A percentile compares a stretch with the other conserved stretches of the same genome.
These are phyloP conservation scores for Ogataea dorogensis DNA, from an alignment of 805 yeast species.

Conservation along the genomic window DNA sequence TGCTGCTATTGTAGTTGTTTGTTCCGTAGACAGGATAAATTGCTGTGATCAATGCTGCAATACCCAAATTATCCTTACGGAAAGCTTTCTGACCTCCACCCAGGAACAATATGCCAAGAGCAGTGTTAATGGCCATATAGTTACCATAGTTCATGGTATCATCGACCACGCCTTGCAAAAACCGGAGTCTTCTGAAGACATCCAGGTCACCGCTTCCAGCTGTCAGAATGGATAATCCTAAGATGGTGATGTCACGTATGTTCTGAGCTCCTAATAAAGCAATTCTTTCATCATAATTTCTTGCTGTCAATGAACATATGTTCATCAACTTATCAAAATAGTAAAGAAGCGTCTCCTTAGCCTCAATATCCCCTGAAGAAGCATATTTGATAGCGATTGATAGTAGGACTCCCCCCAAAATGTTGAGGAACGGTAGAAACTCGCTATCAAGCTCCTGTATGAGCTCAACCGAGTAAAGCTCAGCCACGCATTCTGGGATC, in stretches of 20 bases:
- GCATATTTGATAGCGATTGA: constrained; percentile 77
- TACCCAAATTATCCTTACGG: constrained; percentile 55
- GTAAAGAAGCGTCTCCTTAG: constrained; percentile 53
- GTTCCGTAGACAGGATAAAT: constrained; percentile 66
- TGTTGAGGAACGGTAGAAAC: constrained; percentile 58
- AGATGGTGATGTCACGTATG: constrained; percentile 56
- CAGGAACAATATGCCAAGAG: constrained; percentile 82
- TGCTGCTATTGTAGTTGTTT: constrained; percentile 13
- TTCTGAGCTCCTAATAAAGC: constrained; percentile 53
- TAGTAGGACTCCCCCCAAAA: constrained; percentile 71
- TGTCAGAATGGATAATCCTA: constrained; percentile 72
- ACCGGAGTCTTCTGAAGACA: constrained; percentile 68
- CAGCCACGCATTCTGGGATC: constrained; percentile 48
- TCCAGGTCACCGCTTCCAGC: constrained; percentile 91
- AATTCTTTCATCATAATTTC: constrained; percentile 56
- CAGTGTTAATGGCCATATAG: constrained; percentile 74
- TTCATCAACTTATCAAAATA: constrained; percentile 53
- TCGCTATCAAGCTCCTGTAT: constrained; percentile 50
- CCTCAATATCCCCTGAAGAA: constrained; percentile 56
- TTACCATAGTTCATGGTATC: constrained; percentile 55
- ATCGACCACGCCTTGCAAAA: constrained; percentile 57
- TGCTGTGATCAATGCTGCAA: constrained; percentile 69
- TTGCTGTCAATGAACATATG: constrained; percentile 41
- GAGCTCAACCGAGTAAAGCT: constrained; percentile 30
- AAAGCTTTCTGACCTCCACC: constrained; percentile 94